Percentiles rank a stretch among this genome's conserved stretches.
Evolutionary conservation across 495 filamentous ascomycete species (phyloP).

Genomic region (Xylaria telfairii): DNA sequence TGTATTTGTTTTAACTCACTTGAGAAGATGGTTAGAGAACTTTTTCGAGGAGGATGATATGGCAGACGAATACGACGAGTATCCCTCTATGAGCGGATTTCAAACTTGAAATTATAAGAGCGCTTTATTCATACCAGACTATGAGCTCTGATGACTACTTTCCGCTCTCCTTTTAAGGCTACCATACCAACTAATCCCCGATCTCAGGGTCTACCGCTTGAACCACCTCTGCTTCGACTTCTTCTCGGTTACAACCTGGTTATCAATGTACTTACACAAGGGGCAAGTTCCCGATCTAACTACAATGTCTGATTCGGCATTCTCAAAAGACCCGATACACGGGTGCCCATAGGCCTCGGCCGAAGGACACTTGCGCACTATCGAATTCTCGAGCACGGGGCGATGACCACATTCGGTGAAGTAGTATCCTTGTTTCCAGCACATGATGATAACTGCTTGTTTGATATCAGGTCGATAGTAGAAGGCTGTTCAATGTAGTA

Average conservation of each 20-base stretch:
- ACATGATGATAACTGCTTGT: constrained; percentile 1
- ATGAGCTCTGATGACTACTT: no score
- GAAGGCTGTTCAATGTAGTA: neutral
- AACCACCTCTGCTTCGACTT: no score
- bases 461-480: neutral
- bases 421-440: constrained; percentile 11
- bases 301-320: neutral
- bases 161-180: no score
- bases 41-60: neutral
- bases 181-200: no score
- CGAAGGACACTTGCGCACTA: neutral
- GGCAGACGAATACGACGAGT: neutral
- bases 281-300: no score
- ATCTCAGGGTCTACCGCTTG: no score
- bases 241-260: no score
- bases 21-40: neutral
- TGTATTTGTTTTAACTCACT: no score
- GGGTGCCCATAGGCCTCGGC: constrained; percentile 6
- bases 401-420: constrained; percentile 6
- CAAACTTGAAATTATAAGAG: no score
- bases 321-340: constrained; percentile 14
- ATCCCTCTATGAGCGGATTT: neutral
- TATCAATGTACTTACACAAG: no score
- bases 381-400: neutral
- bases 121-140: no score